Conservation (phyloP, 345 rosid species). For the Melaleuca quinquenervia region DNA sequence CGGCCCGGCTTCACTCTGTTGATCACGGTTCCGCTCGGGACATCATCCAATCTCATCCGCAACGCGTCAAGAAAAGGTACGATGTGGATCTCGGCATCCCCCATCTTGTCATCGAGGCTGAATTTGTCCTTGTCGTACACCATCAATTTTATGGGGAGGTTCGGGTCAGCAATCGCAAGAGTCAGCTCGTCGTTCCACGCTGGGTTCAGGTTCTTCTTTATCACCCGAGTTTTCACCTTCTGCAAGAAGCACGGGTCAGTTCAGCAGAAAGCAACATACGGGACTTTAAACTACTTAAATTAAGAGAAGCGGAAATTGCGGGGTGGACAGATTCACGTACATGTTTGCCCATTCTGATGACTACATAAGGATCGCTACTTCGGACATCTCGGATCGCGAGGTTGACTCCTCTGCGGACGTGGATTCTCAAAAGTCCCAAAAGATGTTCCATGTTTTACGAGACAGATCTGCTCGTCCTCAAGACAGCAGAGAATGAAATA, state of each 20-base stretch:
- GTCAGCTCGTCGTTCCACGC: constrained; percentile 76
- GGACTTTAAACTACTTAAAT: not conserved
- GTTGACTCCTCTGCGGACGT: constrained; percentile 52
- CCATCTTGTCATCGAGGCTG: not conserved
- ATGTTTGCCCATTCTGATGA: constrained; percentile 1
- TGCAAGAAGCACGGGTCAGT: constrained; percentile 13
- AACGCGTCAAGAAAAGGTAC: not conserved
- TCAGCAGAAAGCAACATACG: not conserved
- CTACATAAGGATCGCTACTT: constrained; percentile 1
- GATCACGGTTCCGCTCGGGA: not conserved
- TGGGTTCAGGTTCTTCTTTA: constrained; percentile 50
- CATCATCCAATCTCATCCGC: not conserved
- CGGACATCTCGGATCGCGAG: constrained; percentile 71
- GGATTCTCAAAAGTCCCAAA: constrained; percentile 62
- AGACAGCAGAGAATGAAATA: not conserved
- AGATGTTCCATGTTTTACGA: constrained; percentile 23
- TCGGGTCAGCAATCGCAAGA: constrained; percentile 47
- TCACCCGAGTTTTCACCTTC: constrained; percentile 67
- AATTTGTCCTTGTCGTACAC: not conserved
- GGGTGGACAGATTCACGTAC: not conserved
- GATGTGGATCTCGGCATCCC: not conserved
- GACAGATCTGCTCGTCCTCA: not conserved
- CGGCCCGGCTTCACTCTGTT: not conserved
- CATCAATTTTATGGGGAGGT: constrained; percentile 48
- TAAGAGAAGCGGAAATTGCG: not conserved